Base-by-base conservation (phyloP, 257 asterid species). In the Plectranthus barbatus region DNA sequence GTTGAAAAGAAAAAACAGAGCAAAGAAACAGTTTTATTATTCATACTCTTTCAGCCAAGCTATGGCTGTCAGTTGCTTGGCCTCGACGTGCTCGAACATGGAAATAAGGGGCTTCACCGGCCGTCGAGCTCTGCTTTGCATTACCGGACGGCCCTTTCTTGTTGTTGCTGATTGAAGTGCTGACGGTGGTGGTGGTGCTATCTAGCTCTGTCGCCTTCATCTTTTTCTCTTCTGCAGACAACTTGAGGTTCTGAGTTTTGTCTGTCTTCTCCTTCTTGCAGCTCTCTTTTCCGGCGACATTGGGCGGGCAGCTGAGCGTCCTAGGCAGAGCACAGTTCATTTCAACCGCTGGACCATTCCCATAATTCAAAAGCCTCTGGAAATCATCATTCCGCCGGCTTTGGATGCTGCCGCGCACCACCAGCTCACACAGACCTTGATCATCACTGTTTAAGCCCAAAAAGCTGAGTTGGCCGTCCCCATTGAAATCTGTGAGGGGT, bases 11-110 rank as follows among this genome's bases (percentile, higher is more conserved):
- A 8, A 29, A 19, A 6, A 23, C 48, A 24, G 15, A 47, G 0
- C 13, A 1, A 5, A n/a, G n/a, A n/a, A n/a, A n/a, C n/a, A 2
- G 2, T 26, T 26, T 14, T 56, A 0, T 5, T 10, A 4, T 29
- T 49, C 95, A 81, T 69, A 91, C 98, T 72, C 98, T 83, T 81
- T 91, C 98, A 9, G 96, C 98, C 72, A 91, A 79, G 81, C 98
- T 91, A 56, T 91, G 98, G 83, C 95, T 91, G 69, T 91, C 98
- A 12, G 98, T 91, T 72, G 98, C 98, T 68, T 91, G 94, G 12
- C 98, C 98, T 0, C 96, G 91, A 7, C 98, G 95, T 1, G 98
- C 98, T 60, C 98, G 80, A 58, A 91, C 98, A 49, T 91, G 98
- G 68, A 91, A 88, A 60, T 86, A 91, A 66, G 86, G 86, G 54